A percentile compares a stretch with the other conserved stretches of the same genome.
These are phyloP conservation scores for Populus euphratica DNA, from an alignment of 345 rosid species.

Conservation along the genomic window DNA sequence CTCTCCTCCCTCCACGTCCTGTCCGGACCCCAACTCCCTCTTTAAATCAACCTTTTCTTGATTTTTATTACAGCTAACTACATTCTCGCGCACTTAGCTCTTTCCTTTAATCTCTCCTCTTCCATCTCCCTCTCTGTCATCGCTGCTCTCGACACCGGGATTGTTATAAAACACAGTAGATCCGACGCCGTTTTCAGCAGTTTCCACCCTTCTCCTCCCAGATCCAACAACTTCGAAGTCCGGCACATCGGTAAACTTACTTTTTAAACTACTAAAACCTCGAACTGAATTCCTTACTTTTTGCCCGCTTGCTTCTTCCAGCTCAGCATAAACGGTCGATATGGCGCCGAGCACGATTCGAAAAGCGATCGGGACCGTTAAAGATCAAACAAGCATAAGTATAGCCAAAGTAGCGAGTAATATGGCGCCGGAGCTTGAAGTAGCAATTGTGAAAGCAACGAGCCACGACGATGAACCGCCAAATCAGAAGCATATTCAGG, in stretches of 20 bases:
- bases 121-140: neutral
- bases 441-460: constrained; percentile 84
- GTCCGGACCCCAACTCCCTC: constrained; percentile 8
- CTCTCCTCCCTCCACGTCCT: constrained; percentile 11
- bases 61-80: neutral
- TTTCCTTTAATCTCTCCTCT: neutral
- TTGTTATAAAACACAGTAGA: neutral
- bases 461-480: constrained; percentile 91
- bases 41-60: constrained; percentile 3
- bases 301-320: neutral
- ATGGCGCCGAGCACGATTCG: constrained; percentile 92
- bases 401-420: constrained; percentile 87
- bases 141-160: neutral
- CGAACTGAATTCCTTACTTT: neutral
- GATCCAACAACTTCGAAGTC: constrained; percentile 20
- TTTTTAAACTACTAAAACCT: neutral
- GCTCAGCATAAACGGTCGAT: neutral
- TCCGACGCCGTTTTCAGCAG: constrained; percentile 16
- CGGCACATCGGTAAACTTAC: constrained; percentile 10
- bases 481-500: constrained; percentile 67
- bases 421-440: constrained; percentile 96
- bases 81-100: neutral
- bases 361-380: constrained; percentile 91
- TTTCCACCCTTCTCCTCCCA: constrained; percentile 5
- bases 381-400: constrained; percentile 92